Evolutionary conservation across 257 asterid species (phyloP).

Genomic region (Haberlea rhodopensis): DNA sequence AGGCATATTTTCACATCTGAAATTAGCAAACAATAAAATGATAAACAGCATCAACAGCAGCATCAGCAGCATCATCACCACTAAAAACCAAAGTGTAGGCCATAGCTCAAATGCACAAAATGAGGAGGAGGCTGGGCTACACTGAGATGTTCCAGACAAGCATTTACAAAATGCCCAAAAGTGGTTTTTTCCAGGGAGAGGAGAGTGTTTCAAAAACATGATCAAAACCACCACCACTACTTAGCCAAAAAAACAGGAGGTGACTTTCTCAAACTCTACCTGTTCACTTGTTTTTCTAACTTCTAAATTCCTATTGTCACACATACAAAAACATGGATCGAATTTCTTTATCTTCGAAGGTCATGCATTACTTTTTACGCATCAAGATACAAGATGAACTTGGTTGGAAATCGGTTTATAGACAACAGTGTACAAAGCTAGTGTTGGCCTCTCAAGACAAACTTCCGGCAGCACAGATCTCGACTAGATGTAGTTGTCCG

Average conservation of each 20-base stretch:
- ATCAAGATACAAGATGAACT: slow-evolving; percentile 26
- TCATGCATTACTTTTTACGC: slow-evolving; percentile 1
- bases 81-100: slow-evolving; percentile 23
- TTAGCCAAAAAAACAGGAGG: slow-evolving; percentile 41
- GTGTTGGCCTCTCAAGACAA: slow-evolving; percentile 20
- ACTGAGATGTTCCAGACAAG: slow-evolving; percentile 41
- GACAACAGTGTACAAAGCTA: slow-evolving; percentile 19
- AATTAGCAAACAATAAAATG: slow-evolving; percentile 19
- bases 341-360: slow-evolving; percentile 14
- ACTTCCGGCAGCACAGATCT: slow-evolving; percentile 12
- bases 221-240: slow-evolving; percentile 43
- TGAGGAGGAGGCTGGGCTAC: slow-evolving; percentile 33
- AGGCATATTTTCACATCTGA: slow-evolving; percentile 6
- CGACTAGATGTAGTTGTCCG: not conserved
- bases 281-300: slow-evolving; percentile 25
- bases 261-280: slow-evolving; percentile 29
- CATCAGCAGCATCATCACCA: slow-evolving; percentile 28
- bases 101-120: slow-evolving; percentile 16
- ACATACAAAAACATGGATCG: slow-evolving; percentile 33
- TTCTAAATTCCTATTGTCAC: slow-evolving; percentile 26
- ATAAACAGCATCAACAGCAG: slow-evolving; percentile 7
- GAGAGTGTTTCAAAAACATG: slow-evolving; percentile 26
- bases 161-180: slow-evolving; percentile 49
- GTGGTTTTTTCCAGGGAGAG: slow-evolving; percentile 26
- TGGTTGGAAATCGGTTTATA: slow-evolving; percentile 5